Base-by-base conservation (phyloP, 371 early-diverging fungal species). In the Syncephalastrum contaminatum region DNA sequence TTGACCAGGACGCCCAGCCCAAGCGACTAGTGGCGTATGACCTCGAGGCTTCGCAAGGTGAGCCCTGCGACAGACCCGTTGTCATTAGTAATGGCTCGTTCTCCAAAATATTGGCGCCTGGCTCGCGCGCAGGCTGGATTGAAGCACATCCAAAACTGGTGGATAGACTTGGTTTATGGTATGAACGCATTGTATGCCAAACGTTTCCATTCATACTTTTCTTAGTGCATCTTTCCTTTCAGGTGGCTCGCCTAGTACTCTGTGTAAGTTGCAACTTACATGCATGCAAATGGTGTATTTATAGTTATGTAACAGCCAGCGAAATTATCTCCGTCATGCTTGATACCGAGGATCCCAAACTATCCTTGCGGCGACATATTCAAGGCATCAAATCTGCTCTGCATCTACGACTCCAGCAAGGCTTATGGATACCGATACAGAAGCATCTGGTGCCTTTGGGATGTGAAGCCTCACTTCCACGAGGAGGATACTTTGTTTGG, bases 401-500 rank as follows among this genome's bases (percentile, higher is more conserved):
- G 10, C 43, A 54, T 13, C 56, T 59, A 8, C 59, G 77, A 6
- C 51, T 73, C 2, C 42, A 58, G 3, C 21, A 53, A 21, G 72
- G 67, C 3, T 24, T 77, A 4, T 67, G 59, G 58, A 46, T 41
- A 12, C 62, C 70, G 0, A 66, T 70, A 27, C 62, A 64, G 42
- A 22, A 48, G 2, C 30, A 59, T 19, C 43, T 73, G 10, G 53
- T 64, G 0, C 72, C 77, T 0, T 39, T 77, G 8, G 77, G 77
- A 6, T 77, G 74, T 42, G 30, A 54, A 7, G 50, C 54, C 1
- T 42, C 50, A 12, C 41, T 45, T 39, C 77, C 77, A 4, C 49
- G 30, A 20, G 74, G 77, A 2, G 77, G 77, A 1, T 77, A 77
- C 53, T 77, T 77, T 61, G 49, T 77, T 21, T 77, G 77, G 77